These are phyloP conservation scores for Talaromyces piceae DNA, from an alignment of 2,329 filamentous ascomycete genomes.

Conservation along the genomic window DNA sequence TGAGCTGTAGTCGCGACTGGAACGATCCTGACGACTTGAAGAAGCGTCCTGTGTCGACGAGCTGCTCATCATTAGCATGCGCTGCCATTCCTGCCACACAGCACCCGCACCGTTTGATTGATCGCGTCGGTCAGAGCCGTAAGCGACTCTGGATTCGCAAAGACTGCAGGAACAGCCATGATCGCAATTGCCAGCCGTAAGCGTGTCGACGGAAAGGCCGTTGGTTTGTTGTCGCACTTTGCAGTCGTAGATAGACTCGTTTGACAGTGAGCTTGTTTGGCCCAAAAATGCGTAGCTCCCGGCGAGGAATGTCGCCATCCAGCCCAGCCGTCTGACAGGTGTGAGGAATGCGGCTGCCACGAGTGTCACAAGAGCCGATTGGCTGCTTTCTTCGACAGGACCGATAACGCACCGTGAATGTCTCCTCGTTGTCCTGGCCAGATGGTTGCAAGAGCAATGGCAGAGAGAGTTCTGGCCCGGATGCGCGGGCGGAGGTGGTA, in stretches of 20 bases:
- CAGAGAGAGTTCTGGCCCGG: no score
- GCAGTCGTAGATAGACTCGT: no score
- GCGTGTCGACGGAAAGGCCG: no score
- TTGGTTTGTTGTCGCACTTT: no score
- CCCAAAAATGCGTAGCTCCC: no score
- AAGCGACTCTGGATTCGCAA: slow-evolving; percentile 28
- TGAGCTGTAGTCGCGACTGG: slow-evolving; percentile 27
- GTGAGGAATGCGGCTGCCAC: not conserved
- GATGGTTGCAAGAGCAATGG: no score
- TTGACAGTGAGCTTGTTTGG: no score
- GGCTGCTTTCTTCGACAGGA: not conserved
- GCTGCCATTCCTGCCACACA: slow-evolving; percentile 1
- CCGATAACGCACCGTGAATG: no score
- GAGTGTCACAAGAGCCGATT: not conserved
- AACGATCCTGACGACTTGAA: slow-evolving; percentile 31
- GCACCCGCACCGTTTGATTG: slow-evolving; percentile 28
- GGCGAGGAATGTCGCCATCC: not conserved
- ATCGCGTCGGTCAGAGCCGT: slow-evolving; percentile 27
- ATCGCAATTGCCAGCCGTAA: not conserved
- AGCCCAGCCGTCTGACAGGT: not conserved
- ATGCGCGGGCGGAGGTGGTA: not conserved
- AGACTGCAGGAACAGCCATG: not conserved
- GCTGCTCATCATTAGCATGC: slow-evolving; percentile 19
- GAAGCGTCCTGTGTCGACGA: slow-evolving; percentile 35
- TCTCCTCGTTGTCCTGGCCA: no score